These are phyloP conservation scores for Helicosporidium sp. DNA, from an alignment of 139 green algal species.

Conservation along the genomic window DNA sequence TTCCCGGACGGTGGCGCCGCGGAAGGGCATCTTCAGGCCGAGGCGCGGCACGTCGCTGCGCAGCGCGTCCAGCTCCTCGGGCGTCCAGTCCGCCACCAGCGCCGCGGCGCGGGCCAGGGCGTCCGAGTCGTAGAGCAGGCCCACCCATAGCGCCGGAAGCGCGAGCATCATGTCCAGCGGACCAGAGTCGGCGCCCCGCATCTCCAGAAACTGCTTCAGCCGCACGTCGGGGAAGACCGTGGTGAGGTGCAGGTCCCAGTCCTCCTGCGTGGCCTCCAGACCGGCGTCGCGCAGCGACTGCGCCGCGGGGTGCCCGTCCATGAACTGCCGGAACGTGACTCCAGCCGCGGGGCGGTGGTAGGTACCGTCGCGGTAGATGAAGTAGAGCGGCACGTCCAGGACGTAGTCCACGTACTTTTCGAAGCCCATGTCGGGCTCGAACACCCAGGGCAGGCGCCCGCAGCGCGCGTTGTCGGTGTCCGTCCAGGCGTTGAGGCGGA, in stretches of 20 bases:
- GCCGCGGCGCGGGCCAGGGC: constrained; percentile 33
- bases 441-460: constrained; percentile 87
- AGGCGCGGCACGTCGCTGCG: constrained; percentile 24
- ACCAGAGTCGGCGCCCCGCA: constrained; percentile 86
- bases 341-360: constrained; percentile 68
- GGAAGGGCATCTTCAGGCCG: constrained; percentile 76
- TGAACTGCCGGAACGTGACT: constrained; percentile 68
- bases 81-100: constrained; percentile 62
- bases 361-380: constrained; percentile 79
- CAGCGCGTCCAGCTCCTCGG: constrained; percentile 57
- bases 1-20: constrained; percentile 63
- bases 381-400: constrained; percentile 97
- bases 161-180: constrained; percentile 77
- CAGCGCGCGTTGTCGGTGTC: constrained; percentile 68
- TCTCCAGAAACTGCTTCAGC: constrained; percentile 91
- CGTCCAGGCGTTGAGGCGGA: constrained; percentile 70
- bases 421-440: constrained; percentile 76
- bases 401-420: constrained; percentile 85
- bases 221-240: constrained; percentile 91
- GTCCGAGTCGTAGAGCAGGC: constrained; percentile 72
- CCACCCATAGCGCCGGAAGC: constrained; percentile 81
- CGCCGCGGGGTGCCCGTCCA: constrained; percentile 33
- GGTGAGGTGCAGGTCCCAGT: constrained; percentile 92
- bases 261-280: constrained; percentile 60
- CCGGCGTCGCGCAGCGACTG: too few relatives aligned